Conservation (phyloP, 257 asterid species). For the Linderniella brevidens region DNA sequence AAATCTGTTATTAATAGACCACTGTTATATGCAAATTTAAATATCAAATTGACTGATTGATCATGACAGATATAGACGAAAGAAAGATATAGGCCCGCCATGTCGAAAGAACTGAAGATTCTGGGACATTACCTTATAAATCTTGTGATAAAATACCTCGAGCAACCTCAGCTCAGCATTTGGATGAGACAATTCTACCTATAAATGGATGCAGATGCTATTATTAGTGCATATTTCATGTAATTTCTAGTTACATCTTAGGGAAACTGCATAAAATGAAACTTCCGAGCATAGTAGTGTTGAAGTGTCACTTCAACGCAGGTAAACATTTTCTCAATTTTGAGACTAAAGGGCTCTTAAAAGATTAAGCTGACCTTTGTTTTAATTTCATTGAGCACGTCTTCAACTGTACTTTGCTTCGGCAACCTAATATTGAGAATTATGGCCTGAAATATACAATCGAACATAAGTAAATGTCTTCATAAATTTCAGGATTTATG, state of each 20-base stretch:
- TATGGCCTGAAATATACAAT: slow-evolving; percentile 41
- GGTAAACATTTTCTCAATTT: background rate
- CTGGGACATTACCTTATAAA: slow-evolving; percentile 34
- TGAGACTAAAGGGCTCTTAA: background rate
- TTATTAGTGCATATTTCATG: too few species aligned
- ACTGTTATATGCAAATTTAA: too few species aligned
- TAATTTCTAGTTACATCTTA: too few species aligned
- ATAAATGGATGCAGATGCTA: too few species aligned
- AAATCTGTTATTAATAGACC: too few species aligned
- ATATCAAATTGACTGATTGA: too few species aligned
- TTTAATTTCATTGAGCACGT: slow-evolving; percentile 90
- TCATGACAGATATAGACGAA: background rate
- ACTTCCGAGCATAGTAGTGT: too few species aligned
- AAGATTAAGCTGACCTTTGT: slow-evolving; percentile 44
- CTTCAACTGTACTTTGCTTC: slow-evolving; percentile 88
- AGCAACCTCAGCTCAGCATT: slow-evolving; percentile 56
- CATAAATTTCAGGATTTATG: background rate
- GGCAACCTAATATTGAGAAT: slow-evolving; percentile 81
- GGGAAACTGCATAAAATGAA: too few species aligned
- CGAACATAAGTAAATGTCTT: background rate
- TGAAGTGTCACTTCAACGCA: too few species aligned
- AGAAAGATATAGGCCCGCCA: background rate
- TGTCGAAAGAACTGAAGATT: background rate
- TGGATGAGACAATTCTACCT: slow-evolving; percentile 59
- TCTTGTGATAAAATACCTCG: slow-evolving; percentile 53